Evolutionary conservation across 2,329 filamentous ascomycete species (phyloP), one percentile per base, ranked within the genome.

Genomic region (Grosmannia huntii): DNA sequence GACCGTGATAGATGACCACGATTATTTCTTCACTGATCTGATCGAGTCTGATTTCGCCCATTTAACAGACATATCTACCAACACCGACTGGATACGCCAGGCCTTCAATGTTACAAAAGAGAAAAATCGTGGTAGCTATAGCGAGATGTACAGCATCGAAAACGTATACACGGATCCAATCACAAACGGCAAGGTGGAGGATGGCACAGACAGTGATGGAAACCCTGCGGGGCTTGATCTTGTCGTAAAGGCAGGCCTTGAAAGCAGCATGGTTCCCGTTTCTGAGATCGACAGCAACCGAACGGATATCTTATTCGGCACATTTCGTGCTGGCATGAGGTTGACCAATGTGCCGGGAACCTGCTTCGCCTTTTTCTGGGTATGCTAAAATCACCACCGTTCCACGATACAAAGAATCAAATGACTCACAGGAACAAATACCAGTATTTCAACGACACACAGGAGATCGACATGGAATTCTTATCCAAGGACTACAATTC

Each of bases 381-480:
- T 88, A 28, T 51, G 27, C 23, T 25, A 11, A 38, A 38, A 5
- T 27, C 19, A 5, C 5, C 27, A 25, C 23, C 48, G 31, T 33
- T 28, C 49, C 16, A 1, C 3, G 10, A 9, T 27, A 33, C 7
- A 27, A 33, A n/a, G 0, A 10, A n/a, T 21, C 11, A 12, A 21
- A 19, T 53, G n/a, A 38, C 21, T 21, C 38, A 27, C 23, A 2
- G 3, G 14, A 12, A 19, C 11, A 11, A 28, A 12, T 16, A 4
- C 46, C 61, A 89, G 86, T 90, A 89, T 69, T 82, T 81, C 71
- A 89, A 90, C 68, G 83, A 91, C 69, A 86, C 85, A 1, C 84
- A 88, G 66, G 87, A 91, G 66, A 89, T 91, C 64, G 87, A 91
- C 67, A 83, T 91, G 71, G 88, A 92, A 64, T 88, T 90, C 66